phyloP scores from a whole-genome alignment of 2,329 filamentous ascomycete species.

The Lasiodiplodia theobromae region DNA sequence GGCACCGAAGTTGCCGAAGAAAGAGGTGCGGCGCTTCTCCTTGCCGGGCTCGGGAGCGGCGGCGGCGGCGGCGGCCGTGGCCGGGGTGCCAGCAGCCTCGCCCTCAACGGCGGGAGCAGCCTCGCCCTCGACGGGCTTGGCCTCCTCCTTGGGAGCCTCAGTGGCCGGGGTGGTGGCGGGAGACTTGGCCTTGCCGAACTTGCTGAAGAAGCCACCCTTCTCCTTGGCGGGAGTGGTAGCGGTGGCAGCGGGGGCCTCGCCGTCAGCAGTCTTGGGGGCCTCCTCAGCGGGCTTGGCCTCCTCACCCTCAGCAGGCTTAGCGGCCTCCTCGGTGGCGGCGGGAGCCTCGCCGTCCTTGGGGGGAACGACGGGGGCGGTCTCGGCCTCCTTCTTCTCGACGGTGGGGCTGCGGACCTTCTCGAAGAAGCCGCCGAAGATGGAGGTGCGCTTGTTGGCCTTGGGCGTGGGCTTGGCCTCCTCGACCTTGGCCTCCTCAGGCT shows the following conservation, averaged over 20 bases:
- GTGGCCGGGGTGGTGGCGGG: constrained; percentile 47
- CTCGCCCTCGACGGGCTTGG: constrained; percentile 36
- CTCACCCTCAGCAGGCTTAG: constrained; percentile 35
- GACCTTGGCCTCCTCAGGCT: constrained; percentile 50
- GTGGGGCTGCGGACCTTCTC: constrained; percentile 62
- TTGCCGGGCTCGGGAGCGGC: constrained; percentile 52
- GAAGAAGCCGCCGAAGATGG: constrained; percentile 78
- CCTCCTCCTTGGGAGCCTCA: constrained; percentile 37
- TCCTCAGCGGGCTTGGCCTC: constrained; percentile 32
- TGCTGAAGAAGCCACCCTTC: constrained; percentile 71
- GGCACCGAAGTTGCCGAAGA: constrained; percentile 57
- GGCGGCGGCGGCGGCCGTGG: constrained; percentile 36
- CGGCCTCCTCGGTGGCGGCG: constrained; percentile 37
- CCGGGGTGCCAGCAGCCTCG: constrained; percentile 26
- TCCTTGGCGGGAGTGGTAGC: constrained; percentile 55
- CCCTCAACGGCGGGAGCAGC: constrained; percentile 34
- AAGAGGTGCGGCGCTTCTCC: constrained; percentile 60
- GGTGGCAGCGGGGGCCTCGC: constrained; percentile 30
- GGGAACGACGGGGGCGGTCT: constrained; percentile 60
- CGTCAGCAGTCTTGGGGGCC: constrained; percentile 36
- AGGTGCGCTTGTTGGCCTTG: constrained; percentile 82
- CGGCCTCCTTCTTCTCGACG: constrained; percentile 73
- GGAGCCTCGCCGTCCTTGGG: constrained; percentile 56
- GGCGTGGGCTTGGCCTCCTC: constrained; percentile 52
- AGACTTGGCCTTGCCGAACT: constrained; percentile 65